Conservation (phyloP, 768 basidiomycete genomes). For the Russula emetica region DNA sequence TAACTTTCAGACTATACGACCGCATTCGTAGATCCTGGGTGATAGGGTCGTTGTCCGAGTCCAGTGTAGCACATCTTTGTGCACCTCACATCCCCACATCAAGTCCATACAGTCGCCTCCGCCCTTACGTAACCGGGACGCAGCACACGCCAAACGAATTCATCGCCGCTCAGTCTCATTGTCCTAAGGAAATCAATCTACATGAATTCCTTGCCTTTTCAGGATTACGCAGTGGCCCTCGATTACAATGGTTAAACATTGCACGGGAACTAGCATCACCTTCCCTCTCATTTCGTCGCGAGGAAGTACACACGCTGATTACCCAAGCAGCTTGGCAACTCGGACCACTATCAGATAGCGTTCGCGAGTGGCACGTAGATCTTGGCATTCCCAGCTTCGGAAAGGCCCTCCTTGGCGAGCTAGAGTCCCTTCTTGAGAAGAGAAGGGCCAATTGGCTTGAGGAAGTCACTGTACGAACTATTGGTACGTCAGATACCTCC, state of each 20-base stretch:
- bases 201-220: conserved; percentile 48
- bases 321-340: conserved; percentile 45
- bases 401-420: conserved; percentile 36
- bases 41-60: background rate
- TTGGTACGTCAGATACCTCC: background rate
- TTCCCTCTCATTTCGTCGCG: conserved; percentile 38
- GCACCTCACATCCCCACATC: background rate
- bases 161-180: conserved; percentile 42
- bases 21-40: background rate
- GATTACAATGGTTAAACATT: conserved; percentile 51
- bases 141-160: conserved; percentile 39
- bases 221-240: conserved; percentile 42
- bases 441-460: conserved; percentile 42
- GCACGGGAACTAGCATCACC: conserved; percentile 41
- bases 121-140: background rate
- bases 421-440: conserved; percentile 36
- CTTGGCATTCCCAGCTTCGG: conserved; percentile 36
- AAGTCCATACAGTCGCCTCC: conserved; percentile 11
- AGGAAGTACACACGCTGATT: conserved; percentile 42
- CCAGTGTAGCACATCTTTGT: background rate
- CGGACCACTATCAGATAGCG: conserved; percentile 32
- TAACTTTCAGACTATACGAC: conserved; percentile 15
- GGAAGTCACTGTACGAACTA: conserved; percentile 18
- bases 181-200: conserved; percentile 39
- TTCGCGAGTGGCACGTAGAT: conserved; percentile 43